These are phyloP conservation scores for Pulveroboletus sp. DNA, from an alignment of 768 basidiomycete species.

Conservation along the genomic window DNA sequence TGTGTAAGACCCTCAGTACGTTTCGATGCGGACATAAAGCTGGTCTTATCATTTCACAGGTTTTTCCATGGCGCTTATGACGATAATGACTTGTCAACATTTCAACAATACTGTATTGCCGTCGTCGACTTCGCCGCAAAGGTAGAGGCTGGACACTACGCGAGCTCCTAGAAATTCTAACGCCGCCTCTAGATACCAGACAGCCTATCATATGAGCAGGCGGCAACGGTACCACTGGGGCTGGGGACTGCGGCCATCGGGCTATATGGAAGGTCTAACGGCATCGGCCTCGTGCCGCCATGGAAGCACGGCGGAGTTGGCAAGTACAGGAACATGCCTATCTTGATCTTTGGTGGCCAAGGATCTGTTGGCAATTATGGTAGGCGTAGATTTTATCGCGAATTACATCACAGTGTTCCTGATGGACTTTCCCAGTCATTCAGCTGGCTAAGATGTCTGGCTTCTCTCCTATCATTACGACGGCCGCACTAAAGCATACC, in stretches of 20 bases:
- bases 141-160: conserved; percentile 19
- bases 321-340: conserved; percentile 41
- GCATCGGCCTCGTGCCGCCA: conserved; percentile 39
- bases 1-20: conserved; percentile 38
- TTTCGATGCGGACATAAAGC: conserved; percentile 8
- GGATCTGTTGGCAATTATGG: conserved; percentile 50
- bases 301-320: conserved; percentile 35
- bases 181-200: conserved; percentile 40
- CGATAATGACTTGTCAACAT: conserved; percentile 36
- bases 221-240: conserved; percentile 45
- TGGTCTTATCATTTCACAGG: conserved; percentile 31
- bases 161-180: conserved; percentile 7
- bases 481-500: conserved; percentile 35
- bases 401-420: conserved; percentile 8
- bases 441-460: conserved; percentile 41
- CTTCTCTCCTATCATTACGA: conserved; percentile 35
- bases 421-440: conserved; percentile 29
- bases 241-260: conserved; percentile 50
- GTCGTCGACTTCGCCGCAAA: conserved; percentile 40
- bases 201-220: conserved; percentile 45
- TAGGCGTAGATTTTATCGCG: conserved; percentile 23
- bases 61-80: conserved; percentile 39
- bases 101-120: conserved; percentile 44
- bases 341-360: conserved; percentile 46
- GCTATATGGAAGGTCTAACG: conserved; percentile 40